A percentile compares a stretch with the other conserved stretches of the same genome.
Conservation (phyloP, 1,284 basidiomycete species). For the Coniferiporia sulphurascens region DNA sequence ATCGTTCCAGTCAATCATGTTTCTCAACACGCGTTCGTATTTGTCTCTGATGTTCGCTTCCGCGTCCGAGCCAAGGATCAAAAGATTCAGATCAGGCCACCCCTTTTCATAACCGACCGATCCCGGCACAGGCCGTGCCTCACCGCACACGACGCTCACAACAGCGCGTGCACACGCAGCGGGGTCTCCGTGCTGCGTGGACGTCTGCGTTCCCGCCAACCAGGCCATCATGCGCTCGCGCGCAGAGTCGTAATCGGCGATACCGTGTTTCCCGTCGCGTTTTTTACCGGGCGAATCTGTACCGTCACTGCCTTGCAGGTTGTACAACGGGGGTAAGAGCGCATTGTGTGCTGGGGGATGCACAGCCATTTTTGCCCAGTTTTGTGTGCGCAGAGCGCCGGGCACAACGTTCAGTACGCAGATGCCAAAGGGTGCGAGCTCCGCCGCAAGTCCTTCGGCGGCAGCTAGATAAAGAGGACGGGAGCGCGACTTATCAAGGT, state of each 20-base stretch:
- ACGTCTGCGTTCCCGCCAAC: constrained; percentile 1
- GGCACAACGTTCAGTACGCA: constrained; percentile 20
- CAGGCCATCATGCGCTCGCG: constrained; percentile 7
- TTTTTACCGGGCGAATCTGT: neutral
- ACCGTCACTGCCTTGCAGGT: neutral
- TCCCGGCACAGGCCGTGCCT: neutral
- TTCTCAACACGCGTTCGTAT: constrained; percentile 11
- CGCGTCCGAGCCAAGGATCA: constrained; percentile 20
- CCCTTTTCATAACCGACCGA: neutral
- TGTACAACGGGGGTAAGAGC: constrained; percentile 4
- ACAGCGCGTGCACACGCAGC: constrained; percentile 11
- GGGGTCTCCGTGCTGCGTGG: constrained; percentile 14
- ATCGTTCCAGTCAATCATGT: constrained; percentile 19
- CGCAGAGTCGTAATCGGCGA: constrained; percentile 8
- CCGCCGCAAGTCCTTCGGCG: constrained; percentile 18
- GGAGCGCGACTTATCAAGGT: neutral
- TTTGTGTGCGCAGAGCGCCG: constrained; percentile 19
- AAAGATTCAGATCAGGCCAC: constrained; percentile 14
- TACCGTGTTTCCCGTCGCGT: neutral
- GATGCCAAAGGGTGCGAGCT: constrained; percentile 19
- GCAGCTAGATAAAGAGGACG: constrained; percentile 10
- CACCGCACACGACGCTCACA: constrained; percentile 3
- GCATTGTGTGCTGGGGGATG: neutral
- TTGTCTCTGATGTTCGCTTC: constrained; percentile 17
- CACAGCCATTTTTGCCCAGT: constrained; percentile 16